Percentiles rank a stretch among this genome's conserved stretches.
phyloP scores from a whole-genome alignment of 148 eudicot genomes.

The Fagopyrum tataricum region DNA sequence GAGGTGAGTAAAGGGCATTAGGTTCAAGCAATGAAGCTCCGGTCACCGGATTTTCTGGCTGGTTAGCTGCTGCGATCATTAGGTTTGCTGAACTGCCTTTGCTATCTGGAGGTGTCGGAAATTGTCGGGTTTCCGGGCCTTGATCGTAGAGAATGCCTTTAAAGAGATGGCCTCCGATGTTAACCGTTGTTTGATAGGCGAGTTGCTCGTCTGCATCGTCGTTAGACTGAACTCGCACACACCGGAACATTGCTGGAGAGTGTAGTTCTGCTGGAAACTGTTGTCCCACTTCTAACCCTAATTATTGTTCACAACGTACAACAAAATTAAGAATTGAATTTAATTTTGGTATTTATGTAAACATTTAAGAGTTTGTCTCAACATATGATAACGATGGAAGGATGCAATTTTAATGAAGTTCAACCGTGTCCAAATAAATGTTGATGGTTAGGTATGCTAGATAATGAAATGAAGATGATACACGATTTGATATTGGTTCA shows the following conservation, averaged over 20 bases:
- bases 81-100: not conserved
- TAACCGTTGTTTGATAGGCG: slow-evolving; percentile 88
- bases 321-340: not conserved
- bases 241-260: slow-evolving; percentile 68
- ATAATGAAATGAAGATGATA: not conserved
- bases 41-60: slow-evolving; percentile 8
- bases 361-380: not conserved
- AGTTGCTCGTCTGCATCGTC: slow-evolving; percentile 68
- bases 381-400: not conserved
- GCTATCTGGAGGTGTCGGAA: slow-evolving; percentile 15
- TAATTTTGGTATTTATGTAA: not conserved
- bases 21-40: slow-evolving; percentile 29
- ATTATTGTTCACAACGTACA: not conserved
- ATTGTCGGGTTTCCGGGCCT: slow-evolving; percentile 35
- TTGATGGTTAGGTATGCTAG: not conserved
- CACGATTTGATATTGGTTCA: not conserved
- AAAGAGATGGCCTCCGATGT: slow-evolving; percentile 80
- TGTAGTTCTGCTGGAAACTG: slow-evolving; percentile 70
- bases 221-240: slow-evolving; percentile 64
- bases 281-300: slow-evolving; percentile 61
- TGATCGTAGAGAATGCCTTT: slow-evolving; percentile 96
- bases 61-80: slow-evolving; percentile 19
- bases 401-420: not conserved
- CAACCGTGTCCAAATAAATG: not conserved
- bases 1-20: slow-evolving; percentile 37